Evolutionary conservation across 495 filamentous ascomycete species (phyloP).

Genomic region (Hypoxylon trugodes): DNA sequence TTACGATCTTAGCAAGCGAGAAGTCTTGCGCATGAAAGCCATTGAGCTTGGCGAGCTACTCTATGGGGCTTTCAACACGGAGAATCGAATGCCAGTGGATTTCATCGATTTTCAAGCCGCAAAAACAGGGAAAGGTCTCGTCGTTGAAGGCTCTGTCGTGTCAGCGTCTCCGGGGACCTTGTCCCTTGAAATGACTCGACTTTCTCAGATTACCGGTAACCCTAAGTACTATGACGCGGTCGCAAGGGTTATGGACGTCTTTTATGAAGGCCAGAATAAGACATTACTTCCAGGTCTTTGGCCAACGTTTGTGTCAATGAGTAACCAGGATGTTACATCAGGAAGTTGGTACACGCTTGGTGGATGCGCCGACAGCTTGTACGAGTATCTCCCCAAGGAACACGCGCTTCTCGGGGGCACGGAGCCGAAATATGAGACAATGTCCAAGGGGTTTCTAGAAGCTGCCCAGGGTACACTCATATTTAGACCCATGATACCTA

Average conservation of each 20-base stretch:
- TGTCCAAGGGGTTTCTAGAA: slow-evolving; percentile 76
- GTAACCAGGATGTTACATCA: slow-evolving; percentile 40
- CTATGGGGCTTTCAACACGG: slow-evolving; percentile 87
- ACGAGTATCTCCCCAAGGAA: slow-evolving; percentile 87
- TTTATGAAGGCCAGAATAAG: slow-evolving; percentile 71
- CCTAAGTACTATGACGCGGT: slow-evolving; percentile 92
- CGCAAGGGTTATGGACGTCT: slow-evolving; percentile 78
- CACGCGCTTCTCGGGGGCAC: slow-evolving; percentile 76
- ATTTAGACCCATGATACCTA: slow-evolving; percentile 80
- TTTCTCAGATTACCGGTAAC: slow-evolving; percentile 86
- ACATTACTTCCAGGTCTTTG: slow-evolving; percentile 85
- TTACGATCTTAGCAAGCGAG: slow-evolving; percentile 77
- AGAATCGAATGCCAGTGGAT: slow-evolving; percentile 82
- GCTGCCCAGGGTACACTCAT: slow-evolving; percentile 73
- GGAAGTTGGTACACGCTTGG: slow-evolving; percentile 71
- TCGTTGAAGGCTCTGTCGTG: slow-evolving; percentile 44
- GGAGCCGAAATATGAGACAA: slow-evolving; percentile 74
- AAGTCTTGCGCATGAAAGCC: slow-evolving; percentile 79
- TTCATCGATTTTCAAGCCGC: slow-evolving; percentile 65
- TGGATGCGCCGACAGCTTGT: slow-evolving; percentile 81
- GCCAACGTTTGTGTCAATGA: slow-evolving; percentile 77
- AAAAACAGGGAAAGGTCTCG: slow-evolving; percentile 43
- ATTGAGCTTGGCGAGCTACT: slow-evolving; percentile 83
- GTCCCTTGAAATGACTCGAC: slow-evolving; percentile 84
- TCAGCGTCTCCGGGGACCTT: slow-evolving; percentile 61